Percentiles rank a stretch among this genome's conserved stretches.
Evolutionary conservation across 257 asterid genomes (phyloP).

Genomic region (Capsicum chinense): DNA sequence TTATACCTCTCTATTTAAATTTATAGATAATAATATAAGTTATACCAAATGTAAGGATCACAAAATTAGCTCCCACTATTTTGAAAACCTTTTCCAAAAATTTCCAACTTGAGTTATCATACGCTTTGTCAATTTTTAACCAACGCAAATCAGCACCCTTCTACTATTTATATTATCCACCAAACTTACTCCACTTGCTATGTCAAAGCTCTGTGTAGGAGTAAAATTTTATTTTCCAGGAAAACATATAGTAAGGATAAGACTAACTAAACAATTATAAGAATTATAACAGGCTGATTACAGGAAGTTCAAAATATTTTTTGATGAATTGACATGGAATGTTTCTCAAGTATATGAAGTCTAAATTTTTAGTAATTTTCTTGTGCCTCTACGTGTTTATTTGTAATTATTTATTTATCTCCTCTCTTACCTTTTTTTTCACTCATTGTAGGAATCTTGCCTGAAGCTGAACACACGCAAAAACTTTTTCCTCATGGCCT

Average conservation of each 20-base stretch:
- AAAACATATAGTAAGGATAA: not conserved
- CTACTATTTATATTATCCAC: not conserved
- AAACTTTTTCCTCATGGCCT: constrained; percentile 81
- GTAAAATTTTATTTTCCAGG: not conserved
- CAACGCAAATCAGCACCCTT: not conserved
- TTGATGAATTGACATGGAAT: constrained; percentile 26
- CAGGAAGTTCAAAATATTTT: constrained; percentile 16
- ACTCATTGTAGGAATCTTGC: constrained; percentile 54
- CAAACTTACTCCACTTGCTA: constrained; percentile 6
- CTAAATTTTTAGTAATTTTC: constrained; percentile 12
- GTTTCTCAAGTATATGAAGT: not conserved
- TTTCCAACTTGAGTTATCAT: constrained; percentile 12
- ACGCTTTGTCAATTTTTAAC: constrained; percentile 10
- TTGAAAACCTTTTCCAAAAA: not conserved
- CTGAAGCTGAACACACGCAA: constrained; percentile 47
- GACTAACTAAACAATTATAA: not conserved
- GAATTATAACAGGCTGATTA: not conserved
- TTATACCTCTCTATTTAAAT: constrained; percentile 18
- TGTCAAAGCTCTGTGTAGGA: not conserved
- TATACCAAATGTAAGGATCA: not conserved
- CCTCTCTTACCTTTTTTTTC: constrained; percentile 33
- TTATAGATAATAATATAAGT: not conserved
- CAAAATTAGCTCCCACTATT: not conserved
- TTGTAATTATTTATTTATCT: constrained; percentile 6
- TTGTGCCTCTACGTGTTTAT: constrained; percentile 5